A percentile compares a stretch with the other conserved stretches of the same genome.
Evolutionary conservation across 2,329 filamentous ascomycete species (phyloP).

Genomic region (Cladorrhinum sp.): DNA sequence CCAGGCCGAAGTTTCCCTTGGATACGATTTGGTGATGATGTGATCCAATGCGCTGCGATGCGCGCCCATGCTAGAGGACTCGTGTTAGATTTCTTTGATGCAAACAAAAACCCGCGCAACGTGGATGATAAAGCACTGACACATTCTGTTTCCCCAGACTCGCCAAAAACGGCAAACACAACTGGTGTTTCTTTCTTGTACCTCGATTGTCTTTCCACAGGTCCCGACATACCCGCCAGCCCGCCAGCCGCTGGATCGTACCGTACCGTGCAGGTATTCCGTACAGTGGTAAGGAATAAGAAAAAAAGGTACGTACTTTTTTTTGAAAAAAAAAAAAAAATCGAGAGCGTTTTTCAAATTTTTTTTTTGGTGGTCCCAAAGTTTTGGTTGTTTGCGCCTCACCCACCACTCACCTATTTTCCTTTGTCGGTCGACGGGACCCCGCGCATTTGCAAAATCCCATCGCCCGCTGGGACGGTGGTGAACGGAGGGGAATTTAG

Average conservation of each 20-base stretch:
- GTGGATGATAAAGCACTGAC: conserved; percentile 1
- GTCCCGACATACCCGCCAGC: neutral
- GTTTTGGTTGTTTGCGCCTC: neutral
- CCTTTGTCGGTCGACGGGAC: neutral
- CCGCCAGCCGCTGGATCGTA: conserved; percentile 4
- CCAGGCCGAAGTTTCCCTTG: conserved; percentile 1
- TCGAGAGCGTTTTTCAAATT: neutral
- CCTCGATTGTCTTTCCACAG: neutral
- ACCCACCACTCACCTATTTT: neutral
- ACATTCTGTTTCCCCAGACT: neutral
- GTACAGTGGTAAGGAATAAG: neutral
- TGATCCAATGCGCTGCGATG: neutral
- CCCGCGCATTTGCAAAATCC: neutral
- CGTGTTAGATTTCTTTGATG: neutral
- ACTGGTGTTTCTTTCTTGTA: neutral
- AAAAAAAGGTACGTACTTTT: neutral
- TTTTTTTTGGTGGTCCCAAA: neutral
- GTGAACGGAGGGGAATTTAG: neutral
- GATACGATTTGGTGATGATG: neutral
- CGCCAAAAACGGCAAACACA: neutral
- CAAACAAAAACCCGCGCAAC: conserved; percentile 1
- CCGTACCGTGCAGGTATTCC: conserved; percentile 8
- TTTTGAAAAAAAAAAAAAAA: neutral
- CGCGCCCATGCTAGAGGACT: neutral
- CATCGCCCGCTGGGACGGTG: neutral